phyloP scores from a whole-genome alignment of 305 asterid species.

The Plantago rigida region DNA sequence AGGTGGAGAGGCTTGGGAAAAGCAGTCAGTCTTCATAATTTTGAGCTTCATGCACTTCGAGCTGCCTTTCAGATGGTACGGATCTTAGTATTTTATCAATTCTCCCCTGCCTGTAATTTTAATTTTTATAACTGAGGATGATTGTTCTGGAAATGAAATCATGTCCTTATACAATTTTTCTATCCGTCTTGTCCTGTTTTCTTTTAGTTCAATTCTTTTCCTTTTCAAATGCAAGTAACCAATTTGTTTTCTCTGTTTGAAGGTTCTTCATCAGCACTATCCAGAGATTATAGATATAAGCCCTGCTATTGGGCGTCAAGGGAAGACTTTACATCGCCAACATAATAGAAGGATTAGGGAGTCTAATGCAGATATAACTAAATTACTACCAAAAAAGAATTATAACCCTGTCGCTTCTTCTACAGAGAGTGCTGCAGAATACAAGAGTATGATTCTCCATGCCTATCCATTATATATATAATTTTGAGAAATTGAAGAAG shows the following conservation, averaged over 20 bases:
- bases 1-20: slow-evolving; percentile 68
- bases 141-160: slow-evolving; percentile 9
- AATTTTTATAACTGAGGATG: slow-evolving; percentile 11
- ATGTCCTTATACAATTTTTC: not conserved
- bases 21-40: slow-evolving; percentile 60
- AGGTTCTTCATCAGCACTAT: slow-evolving; percentile 60
- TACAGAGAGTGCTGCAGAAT: slow-evolving; percentile 16
- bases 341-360: slow-evolving; percentile 54
- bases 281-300: slow-evolving; percentile 48
- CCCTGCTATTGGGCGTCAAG: slow-evolving; percentile 80
- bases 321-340: slow-evolving; percentile 86
- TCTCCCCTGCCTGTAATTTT: not conserved
- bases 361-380: slow-evolving; percentile 35
- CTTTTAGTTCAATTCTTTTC: not conserved
- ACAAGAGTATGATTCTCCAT: slow-evolving; percentile 15
- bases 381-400: slow-evolving; percentile 26
- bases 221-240: slow-evolving; percentile 7
- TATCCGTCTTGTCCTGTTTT: not conserved
- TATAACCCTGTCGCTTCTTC: slow-evolving; percentile 11
- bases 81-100: not conserved
- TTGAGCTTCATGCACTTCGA: slow-evolving; percentile 81
- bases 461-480: slow-evolving; percentile 3
- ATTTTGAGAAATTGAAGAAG: not conserved
- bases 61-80: slow-evolving; percentile 86
- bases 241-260: slow-evolving; percentile 28